These are phyloP conservation scores for Penicillium chermesinum DNA, from an alignment of 495 filamentous ascomycete species.

Conservation along the genomic window DNA sequence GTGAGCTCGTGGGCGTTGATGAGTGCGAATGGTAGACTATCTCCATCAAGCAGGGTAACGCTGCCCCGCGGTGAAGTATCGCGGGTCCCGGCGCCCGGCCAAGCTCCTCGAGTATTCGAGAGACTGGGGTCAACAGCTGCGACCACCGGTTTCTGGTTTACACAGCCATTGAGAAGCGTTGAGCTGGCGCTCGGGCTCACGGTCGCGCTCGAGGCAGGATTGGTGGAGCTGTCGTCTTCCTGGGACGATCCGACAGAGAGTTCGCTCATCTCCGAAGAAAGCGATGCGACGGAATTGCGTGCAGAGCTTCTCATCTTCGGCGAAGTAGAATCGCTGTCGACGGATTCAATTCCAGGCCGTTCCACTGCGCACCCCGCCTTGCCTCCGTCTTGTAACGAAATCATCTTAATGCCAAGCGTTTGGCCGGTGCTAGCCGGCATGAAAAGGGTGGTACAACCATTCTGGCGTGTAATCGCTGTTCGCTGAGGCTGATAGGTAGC, in stretches of 20 bases:
- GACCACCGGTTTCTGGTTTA: constrained; percentile 32
- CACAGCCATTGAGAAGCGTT: constrained; percentile 28
- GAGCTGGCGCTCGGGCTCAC: constrained; percentile 20
- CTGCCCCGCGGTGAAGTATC: constrained; percentile 69
- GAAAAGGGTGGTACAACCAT: constrained; percentile 80
- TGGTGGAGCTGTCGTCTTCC: constrained; percentile 23
- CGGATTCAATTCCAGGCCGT: constrained; percentile 9
- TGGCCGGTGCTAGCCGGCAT: constrained; percentile 73
- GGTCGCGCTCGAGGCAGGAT: constrained; percentile 18
- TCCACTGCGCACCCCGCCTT: constrained; percentile 34
- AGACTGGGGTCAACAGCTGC: constrained; percentile 11
- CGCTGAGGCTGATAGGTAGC: constrained; percentile 71
- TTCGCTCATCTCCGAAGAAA: constrained; percentile 39
- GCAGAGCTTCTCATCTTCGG: constrained; percentile 10
- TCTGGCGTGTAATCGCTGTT: constrained; percentile 59
- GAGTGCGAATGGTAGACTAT: constrained; percentile 69
- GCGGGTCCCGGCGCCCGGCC: constrained; percentile 37
- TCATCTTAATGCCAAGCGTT: constrained; percentile 59
- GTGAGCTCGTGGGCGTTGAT: constrained; percentile 84
- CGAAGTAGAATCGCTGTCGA: constrained; percentile 15
- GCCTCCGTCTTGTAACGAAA: constrained; percentile 45
- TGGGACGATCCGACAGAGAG: constrained; percentile 33
- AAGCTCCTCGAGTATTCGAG: constrained; percentile 33
- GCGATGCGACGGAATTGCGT: constrained; percentile 32
- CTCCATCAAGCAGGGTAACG: constrained; percentile 64